Evolutionary conservation across 2,329 filamentous ascomycete species (phyloP).

Genomic region (Gaeumannomyces tritici): DNA sequence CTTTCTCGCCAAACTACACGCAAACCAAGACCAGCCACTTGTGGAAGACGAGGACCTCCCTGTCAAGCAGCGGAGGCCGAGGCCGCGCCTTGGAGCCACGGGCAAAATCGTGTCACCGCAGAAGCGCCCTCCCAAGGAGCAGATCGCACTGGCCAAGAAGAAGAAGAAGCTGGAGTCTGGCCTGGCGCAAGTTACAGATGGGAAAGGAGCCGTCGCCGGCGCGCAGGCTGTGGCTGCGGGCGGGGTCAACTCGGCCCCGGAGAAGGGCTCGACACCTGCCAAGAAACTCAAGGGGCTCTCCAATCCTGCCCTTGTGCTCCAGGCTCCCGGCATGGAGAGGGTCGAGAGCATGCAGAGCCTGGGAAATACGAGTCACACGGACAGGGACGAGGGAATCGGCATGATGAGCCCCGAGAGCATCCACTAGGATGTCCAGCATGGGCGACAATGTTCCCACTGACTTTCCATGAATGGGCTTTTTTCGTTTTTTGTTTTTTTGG

Average conservation of each 20-base stretch:
- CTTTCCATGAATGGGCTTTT: not conserved
- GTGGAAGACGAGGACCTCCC: conserved; percentile 93
- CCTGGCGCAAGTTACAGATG: conserved; percentile 41
- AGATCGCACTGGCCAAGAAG: conserved; percentile 77
- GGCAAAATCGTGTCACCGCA: conserved; percentile 82
- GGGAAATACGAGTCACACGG: conserved; percentile 52
- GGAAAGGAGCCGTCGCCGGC: conserved; percentile 16
- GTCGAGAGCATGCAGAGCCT: conserved; percentile 48
- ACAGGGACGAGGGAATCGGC: conserved; percentile 58
- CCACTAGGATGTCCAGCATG: conserved; percentile 11
- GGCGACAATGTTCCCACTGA: not conserved
- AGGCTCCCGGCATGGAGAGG: conserved; percentile 44
- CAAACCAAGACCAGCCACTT: conserved; percentile 72
- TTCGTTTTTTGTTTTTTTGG: no score
- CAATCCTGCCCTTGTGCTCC: conserved; percentile 24
- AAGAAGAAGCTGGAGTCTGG: conserved; percentile 63
- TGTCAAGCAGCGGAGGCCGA: conserved; percentile 73
- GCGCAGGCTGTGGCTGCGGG: conserved; percentile 19
- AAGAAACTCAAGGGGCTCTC: conserved; percentile 39
- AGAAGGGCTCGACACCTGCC: conserved; percentile 25
- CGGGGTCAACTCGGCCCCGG: conserved; percentile 21
- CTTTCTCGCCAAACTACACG: conserved; percentile 81
- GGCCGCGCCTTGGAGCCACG: conserved; percentile 56
- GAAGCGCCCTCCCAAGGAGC: conserved; percentile 73
- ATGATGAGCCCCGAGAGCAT: conserved; percentile 85